These are phyloP conservation scores for Achaetomium macrosporum DNA, from an alignment of 2,329 filamentous ascomycete species.

Conservation along the genomic window DNA sequence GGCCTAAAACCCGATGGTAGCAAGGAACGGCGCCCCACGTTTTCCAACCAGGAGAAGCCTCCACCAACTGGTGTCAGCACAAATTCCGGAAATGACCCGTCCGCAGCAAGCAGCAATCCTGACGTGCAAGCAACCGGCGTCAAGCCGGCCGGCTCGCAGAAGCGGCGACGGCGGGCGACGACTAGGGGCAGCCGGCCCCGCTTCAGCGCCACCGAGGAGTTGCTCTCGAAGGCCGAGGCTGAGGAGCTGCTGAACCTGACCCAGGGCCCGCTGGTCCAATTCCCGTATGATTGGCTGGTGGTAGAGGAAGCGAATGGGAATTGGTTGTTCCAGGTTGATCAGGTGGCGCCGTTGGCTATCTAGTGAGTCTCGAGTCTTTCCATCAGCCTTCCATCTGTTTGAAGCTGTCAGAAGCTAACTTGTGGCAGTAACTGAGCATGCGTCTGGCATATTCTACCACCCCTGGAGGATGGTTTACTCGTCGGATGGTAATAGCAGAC, in stretches of 20 bases:
- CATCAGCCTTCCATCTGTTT: background rate
- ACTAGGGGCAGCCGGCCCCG: constrained; percentile 63
- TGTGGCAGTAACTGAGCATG: constrained; percentile 12
- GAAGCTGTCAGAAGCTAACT: background rate
- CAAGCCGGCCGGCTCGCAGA: constrained; percentile 44
- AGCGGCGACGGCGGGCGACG: constrained; percentile 60
- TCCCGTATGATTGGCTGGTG: constrained; percentile 93
- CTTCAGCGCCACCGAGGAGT: constrained; percentile 62
- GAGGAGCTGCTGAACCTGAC: constrained; percentile 75
- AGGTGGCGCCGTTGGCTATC: constrained; percentile 92
- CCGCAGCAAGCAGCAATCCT: constrained; percentile 3
- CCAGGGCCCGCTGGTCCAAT: constrained; percentile 83
- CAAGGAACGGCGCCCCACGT: constrained; percentile 49
- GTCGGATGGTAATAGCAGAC: too few species aligned
- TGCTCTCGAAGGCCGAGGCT: constrained; percentile 68
- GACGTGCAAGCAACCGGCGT: constrained; percentile 19
- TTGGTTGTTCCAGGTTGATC: constrained; percentile 95
- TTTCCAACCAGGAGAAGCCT: constrained; percentile 48
- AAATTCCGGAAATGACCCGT: constrained; percentile 14
- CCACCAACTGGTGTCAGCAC: constrained; percentile 23
- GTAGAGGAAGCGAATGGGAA: constrained; percentile 89
- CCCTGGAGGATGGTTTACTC: too few species aligned
- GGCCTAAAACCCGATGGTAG: constrained; percentile 31
- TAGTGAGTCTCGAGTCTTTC: constrained; percentile 69
- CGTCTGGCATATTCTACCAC: too few species aligned